Evolutionary conservation across 768 basidiomycete species (phyloP), one percentile per base, ranked within the genome.

Genomic region (Hydnum rufescens): DNA sequence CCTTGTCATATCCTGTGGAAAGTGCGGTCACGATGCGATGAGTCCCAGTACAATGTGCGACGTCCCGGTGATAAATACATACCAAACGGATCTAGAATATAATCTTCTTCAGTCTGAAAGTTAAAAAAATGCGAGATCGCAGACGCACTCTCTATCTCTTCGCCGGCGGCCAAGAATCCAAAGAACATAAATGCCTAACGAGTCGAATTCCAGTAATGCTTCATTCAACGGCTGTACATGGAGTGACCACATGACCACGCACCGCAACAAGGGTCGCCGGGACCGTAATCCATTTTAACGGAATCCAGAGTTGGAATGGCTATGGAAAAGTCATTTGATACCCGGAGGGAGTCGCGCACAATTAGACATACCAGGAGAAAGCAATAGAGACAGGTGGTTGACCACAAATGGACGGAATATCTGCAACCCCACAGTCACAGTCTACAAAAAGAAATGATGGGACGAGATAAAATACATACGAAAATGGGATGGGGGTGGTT

Each of bases 401-500:
- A 61, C 80, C 80, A 82, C 36, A 83, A 64, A 59, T 83, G 82
- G 31, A 77, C 65, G 1, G 75, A 75, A 59, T 81, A 81, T 39
- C 78, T 80, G 56, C 19, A 46, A n/a, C n/a, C n/a, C n/a, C n/a
- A n/a, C n/a, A n/a, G n/a, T n/a, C n/a, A n/a, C n/a, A n/a, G n/a
- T n/a, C n/a, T n/a, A n/a, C n/a, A n/a, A n/a, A n/a, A n/a, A 53
- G 48, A 23, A 51, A 25, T 5, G 23, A n/a, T 34, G 13, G 54
- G 47, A 22, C 30, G 48, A 13, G n/a, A 47, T 18, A 19, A 23
- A 43, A 2, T 3, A 64, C 72, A 39, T 57, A 81, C 73, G 79
- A 82, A 64, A 80, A 82, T 5, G 80, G 82, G 43, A 84, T 80
- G 2, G 81, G 80, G 1, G 80, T 80, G 0, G 80, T 82, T 3